A percentile compares a stretch with the other conserved stretches of the same genome.
phyloP scores from a whole-genome alignment of 2,329 filamentous ascomycete genomes.

The Aspergillus udagawae region DNA sequence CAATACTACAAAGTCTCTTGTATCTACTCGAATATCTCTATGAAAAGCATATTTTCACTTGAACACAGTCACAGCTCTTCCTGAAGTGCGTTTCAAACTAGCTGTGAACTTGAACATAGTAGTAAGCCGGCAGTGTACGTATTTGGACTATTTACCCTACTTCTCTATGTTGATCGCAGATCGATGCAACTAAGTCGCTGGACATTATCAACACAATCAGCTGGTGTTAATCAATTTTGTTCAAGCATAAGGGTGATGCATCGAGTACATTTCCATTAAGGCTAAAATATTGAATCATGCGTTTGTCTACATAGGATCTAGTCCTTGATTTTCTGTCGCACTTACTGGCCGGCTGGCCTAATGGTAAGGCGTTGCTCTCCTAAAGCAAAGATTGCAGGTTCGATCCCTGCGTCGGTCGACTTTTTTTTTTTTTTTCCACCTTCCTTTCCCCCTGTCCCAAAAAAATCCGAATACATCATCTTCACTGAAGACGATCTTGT shows the following conservation, averaged over 20 bases:
- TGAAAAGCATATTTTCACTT: neutral
- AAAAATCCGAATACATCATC: neutral
- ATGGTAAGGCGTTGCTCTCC: neutral
- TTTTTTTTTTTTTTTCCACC: neutral
- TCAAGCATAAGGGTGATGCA: neutral
- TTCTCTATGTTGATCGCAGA: neutral
- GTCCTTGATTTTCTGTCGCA: accelerated
- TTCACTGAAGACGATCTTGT: neutral
- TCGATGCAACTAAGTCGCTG: neutral
- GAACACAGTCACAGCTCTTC: neutral
- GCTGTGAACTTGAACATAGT: neutral
- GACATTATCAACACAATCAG: neutral
- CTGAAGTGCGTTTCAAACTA: neutral
- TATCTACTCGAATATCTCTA: neutral
- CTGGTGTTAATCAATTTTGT: neutral
- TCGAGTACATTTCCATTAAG: too few relatives aligned
- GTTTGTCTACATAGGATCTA: too few relatives aligned
- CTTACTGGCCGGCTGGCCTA: neutral
- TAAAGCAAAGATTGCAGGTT: neutral
- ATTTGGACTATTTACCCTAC: neutral
- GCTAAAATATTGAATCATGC: too few relatives aligned
- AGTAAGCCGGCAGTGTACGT: neutral
- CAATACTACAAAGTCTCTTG: neutral
- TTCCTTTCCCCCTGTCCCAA: neutral
- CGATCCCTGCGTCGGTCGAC: neutral